Evolutionary conservation across 495 filamentous ascomycete genomes (phyloP).

Genomic region (Immersiella caudata): DNA sequence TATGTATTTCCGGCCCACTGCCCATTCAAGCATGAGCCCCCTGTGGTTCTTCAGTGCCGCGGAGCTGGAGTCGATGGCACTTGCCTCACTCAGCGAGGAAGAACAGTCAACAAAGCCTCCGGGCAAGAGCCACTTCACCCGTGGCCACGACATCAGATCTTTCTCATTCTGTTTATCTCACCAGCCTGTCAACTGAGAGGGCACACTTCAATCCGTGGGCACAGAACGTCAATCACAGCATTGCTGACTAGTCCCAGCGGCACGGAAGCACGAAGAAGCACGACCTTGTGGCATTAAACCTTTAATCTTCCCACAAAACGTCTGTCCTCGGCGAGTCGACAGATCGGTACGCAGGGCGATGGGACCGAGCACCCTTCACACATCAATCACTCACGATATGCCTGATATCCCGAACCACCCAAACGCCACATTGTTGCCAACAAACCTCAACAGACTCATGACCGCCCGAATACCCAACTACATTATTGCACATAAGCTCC

Average conservation of each 20-base stretch:
- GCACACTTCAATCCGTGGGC: not conserved
- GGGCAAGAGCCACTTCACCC: not conserved
- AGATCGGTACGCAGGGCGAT: not conserved
- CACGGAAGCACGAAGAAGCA: too few relatives aligned
- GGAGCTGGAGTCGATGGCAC: not conserved
- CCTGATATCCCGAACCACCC: not conserved
- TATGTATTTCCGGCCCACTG: too few relatives aligned
- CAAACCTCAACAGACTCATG: not conserved
- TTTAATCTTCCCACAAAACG: not conserved
- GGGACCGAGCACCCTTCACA: not conserved
- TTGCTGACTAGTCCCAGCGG: not conserved
- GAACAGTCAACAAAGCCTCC: not conserved
- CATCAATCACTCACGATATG: not conserved
- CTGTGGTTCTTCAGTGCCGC: too few relatives aligned
- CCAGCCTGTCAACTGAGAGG: not conserved
- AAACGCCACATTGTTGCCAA: slow-evolving; percentile 11
- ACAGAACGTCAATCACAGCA: too few relatives aligned
- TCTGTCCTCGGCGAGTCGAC: not conserved
- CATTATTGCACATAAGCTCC: slow-evolving; percentile 29
- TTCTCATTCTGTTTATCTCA: not conserved
- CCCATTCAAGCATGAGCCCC: too few relatives aligned
- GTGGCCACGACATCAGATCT: not conserved
- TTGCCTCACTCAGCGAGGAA: not conserved
- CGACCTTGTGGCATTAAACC: not conserved
- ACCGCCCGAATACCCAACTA: not conserved